These are phyloP conservation scores for Chernovozyma aurita DNA, from an alignment of 1,139 yeast genomes.

Conservation along the genomic window DNA sequence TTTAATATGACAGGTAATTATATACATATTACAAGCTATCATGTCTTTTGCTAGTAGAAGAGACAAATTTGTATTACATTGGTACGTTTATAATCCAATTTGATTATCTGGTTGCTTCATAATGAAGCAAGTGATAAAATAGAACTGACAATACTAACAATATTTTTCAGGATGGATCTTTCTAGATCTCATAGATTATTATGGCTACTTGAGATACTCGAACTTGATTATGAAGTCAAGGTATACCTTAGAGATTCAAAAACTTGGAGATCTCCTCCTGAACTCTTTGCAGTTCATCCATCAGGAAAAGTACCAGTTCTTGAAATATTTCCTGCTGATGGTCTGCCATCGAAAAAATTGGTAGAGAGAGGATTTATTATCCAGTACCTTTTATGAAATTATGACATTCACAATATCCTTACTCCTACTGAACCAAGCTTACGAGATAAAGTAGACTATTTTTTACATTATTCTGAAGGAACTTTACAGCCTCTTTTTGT, in stretches of 20 bases:
- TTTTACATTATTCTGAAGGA: constrained; percentile 54
- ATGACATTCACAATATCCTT: constrained; percentile 34
- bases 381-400: constrained; percentile 37
- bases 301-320: constrained; percentile 54
- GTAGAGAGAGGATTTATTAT: constrained; percentile 49
- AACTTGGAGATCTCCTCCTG: constrained; percentile 42
- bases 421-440: constrained; percentile 29
- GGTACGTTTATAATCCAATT: too few relatives aligned
- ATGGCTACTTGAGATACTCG: constrained; percentile 53
- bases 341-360: constrained; percentile 29
- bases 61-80: constrained; percentile 27
- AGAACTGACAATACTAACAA: too few relatives aligned
- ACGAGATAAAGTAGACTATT: constrained; percentile 42
- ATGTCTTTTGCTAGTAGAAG: constrained; percentile 5
- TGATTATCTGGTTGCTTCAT: too few relatives aligned
- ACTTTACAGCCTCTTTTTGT: constrained; percentile 46
- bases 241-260: constrained; percentile 44
- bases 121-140: too few relatives aligned
- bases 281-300: constrained; percentile 49
- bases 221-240: constrained; percentile 47
- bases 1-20: too few relatives aligned
- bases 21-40: too few relatives aligned
- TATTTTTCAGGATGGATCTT: constrained; percentile 36
- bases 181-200: constrained; percentile 52
- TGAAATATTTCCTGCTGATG: constrained; percentile 44